Base-by-base conservation (phyloP, 306 rosid species). In the Gleditsia sinensis region DNA sequence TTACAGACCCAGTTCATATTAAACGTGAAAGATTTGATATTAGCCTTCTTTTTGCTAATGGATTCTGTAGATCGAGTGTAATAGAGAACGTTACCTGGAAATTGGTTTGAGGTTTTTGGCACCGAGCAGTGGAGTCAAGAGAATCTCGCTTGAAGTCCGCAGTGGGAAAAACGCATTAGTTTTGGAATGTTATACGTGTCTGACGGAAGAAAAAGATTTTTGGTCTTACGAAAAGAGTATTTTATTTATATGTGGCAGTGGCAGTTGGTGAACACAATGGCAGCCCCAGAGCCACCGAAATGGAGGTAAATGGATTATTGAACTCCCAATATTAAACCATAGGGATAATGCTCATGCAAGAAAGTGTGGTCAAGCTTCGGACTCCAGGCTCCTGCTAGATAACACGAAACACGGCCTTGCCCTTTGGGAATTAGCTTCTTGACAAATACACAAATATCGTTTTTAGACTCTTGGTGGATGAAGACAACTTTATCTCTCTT, bases 281-380 rank as follows among this genome's bases (percentile, higher is more conserved):
- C 75, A 34, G 67, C 74, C 75, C 76, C 84, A 85, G 85, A 82
- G 81, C 96, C 98, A 88, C 98, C 86, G 95, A 93, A 93, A 83
- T 65, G 5, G 74, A 37, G 45, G 54, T 13, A 25, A 78, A 73
- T 43, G 85, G 94, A 87, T 84, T 84, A 81, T 82, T 74, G 79
- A 67, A 30, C 17, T 49, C 10, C 20, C 10, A 14, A 21, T 30
- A 53, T 68, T 46, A 7, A 69, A 67, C 59, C 79, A 4, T 82
- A 82, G 78, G 59, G 96, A 93, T 91, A 89, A 88, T 86, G 86
- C 53, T 67, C 46, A 16, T 64, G 86, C 64, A 55, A 70, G 56
- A 89, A 46, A 76, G 80, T 87, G 97, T 93, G 98, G 96, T 67
- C 81, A 56, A 71, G 96, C 86, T 88, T 90, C 69, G 58, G 72